Evolutionary conservation across 768 basidiomycete genomes (phyloP).

Genomic region (Boletellus sp.): DNA sequence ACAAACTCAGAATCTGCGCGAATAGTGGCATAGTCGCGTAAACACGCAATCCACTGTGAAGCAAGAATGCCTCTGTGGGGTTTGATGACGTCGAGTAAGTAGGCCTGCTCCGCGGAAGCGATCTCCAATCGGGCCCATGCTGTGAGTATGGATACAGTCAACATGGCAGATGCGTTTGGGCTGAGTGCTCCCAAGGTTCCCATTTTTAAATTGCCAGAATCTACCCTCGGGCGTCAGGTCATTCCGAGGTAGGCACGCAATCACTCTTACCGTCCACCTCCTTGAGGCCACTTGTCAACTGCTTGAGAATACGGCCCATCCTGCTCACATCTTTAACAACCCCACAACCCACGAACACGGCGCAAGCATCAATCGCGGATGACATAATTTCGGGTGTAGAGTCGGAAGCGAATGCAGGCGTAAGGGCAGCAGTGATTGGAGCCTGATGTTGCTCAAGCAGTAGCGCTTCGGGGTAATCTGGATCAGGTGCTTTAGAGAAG

Average conservation of each 20-base stretch:
- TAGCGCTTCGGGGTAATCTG: slow-evolving; percentile 85
- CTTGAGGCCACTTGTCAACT: slow-evolving; percentile 82
- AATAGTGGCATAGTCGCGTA: slow-evolving; percentile 91
- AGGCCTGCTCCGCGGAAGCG: slow-evolving; percentile 66
- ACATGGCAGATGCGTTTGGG: slow-evolving; percentile 92
- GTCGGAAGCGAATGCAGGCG: slow-evolving; percentile 93
- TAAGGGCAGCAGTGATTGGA: slow-evolving; percentile 94
- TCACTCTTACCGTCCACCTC: slow-evolving; percentile 73
- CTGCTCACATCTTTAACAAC: slow-evolving; percentile 84
- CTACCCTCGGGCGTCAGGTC: slow-evolving; percentile 39
- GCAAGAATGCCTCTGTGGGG: slow-evolving; percentile 75
- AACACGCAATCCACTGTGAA: slow-evolving; percentile 80
- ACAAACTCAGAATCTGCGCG: slow-evolving; percentile 84
- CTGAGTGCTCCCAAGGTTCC: slow-evolving; percentile 85
- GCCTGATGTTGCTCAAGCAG: slow-evolving; percentile 97
- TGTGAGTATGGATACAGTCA: slow-evolving; percentile 86
- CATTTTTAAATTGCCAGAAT: slow-evolving; percentile 76
- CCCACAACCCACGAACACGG: slow-evolving; percentile 92
- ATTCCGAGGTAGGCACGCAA: background rate
- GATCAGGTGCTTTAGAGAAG: slow-evolving; percentile 84
- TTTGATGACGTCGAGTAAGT: slow-evolving; percentile 76
- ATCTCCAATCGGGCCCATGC: slow-evolving; percentile 95
- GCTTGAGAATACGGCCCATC: slow-evolving; percentile 93
- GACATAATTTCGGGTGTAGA: slow-evolving; percentile 94
- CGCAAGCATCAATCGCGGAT: slow-evolving; percentile 89